Conservation (phyloP, 306 rosid genomes). For the Cicer bijugum region DNA sequence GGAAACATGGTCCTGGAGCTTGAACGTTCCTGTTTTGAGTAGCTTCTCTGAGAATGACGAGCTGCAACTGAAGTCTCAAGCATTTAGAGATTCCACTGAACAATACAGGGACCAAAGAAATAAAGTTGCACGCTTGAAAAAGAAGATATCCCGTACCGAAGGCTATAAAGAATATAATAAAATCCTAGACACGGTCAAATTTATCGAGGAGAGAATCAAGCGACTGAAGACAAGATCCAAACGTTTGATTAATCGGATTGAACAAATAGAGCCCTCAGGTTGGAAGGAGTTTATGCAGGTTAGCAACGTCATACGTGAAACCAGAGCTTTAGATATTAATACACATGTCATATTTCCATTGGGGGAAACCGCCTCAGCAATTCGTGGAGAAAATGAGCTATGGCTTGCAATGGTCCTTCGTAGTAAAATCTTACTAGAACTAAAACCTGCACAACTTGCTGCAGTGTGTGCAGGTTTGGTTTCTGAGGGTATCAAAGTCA, state of each 20-base stretch:
- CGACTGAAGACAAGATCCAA: slow-evolving; percentile 71
- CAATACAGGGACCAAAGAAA: slow-evolving; percentile 83
- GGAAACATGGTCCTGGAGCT: slow-evolving; percentile 98
- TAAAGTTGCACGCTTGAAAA: slow-evolving; percentile 88
- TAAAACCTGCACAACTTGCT: slow-evolving; percentile 89
- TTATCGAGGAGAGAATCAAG: slow-evolving; percentile 79
- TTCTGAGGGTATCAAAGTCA: slow-evolving; percentile 87
- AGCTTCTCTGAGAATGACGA: slow-evolving; percentile 85
- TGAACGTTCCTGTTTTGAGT: slow-evolving; percentile 90
- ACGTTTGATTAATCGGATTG: slow-evolving; percentile 76
- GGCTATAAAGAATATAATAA: slow-evolving; percentile 87
- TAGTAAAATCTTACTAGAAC: slow-evolving; percentile 65
- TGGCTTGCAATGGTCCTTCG: slow-evolving; percentile 98
- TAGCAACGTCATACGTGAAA: slow-evolving; percentile 89
- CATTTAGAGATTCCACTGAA: slow-evolving; percentile 60
- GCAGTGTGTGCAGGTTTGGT: slow-evolving; percentile 81
- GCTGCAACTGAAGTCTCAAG: slow-evolving; percentile 64
- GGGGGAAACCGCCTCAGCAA: slow-evolving; percentile 93
- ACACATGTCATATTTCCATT: slow-evolving; percentile 75
- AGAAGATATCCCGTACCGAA: slow-evolving; percentile 72
- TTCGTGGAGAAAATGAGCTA: slow-evolving; percentile 95
- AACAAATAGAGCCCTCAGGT: slow-evolving; percentile 98
- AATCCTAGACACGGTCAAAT: slow-evolving; percentile 63
- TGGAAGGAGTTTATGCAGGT: slow-evolving; percentile 97
- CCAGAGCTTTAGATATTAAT: slow-evolving; percentile 79